Conservation (phyloP, 2,329 filamentous ascomycete genomes). For the Scedosporium dehoogii region DNA sequence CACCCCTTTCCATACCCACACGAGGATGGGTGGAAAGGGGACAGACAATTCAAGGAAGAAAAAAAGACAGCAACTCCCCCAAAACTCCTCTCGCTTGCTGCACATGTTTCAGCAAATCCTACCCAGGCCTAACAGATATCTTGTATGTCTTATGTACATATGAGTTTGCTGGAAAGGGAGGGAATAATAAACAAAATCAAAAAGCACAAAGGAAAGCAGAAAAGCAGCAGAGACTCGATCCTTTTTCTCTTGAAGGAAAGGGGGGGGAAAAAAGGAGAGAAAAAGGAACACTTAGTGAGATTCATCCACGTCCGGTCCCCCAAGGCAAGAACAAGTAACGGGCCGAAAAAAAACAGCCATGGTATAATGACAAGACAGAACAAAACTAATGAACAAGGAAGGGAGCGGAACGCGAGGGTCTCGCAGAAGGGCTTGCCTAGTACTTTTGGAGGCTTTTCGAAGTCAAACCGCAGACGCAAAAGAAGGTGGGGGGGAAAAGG, state of each 20-base stretch:
- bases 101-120: background rate
- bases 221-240: background rate
- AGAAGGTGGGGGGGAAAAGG: background rate
- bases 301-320: background rate
- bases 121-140: background rate
- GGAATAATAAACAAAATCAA: background rate
- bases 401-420: background rate
- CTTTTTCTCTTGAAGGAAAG: background rate
- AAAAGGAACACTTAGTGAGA: slow-evolving; percentile 2
- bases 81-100: slow-evolving; percentile 5
- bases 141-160: slow-evolving; percentile 1
- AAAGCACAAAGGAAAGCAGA: background rate
- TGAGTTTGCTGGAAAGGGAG: background rate
- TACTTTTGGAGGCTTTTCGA: background rate
- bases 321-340: background rate
- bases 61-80: background rate
- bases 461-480: background rate
- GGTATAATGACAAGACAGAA: slow-evolving; percentile 1
- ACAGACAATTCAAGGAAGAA: background rate
- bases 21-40: background rate
- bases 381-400: background rate
- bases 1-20: background rate
- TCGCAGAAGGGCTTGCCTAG: background rate
- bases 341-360: background rate
- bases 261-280: background rate